Evolutionary conservation across 2,329 filamentous ascomycete genomes (phyloP), one percentile per base, ranked within the genome.

Genomic region (Thielaviopsis punctulata): DNA sequence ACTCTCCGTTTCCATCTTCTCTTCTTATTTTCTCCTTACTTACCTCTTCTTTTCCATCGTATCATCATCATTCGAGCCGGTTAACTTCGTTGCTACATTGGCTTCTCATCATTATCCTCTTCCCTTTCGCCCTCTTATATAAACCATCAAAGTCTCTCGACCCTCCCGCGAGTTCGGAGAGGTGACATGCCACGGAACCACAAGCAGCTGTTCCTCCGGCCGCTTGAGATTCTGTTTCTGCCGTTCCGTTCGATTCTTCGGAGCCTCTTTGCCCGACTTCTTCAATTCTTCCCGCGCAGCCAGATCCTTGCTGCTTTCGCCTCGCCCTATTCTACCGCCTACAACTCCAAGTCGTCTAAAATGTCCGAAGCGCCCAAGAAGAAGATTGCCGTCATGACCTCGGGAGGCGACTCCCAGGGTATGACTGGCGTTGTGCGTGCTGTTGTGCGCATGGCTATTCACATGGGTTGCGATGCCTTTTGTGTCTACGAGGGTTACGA

Each of bases 401-500:
- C 86, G 59, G 89, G 89, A 63, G 89, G 89, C 62, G 89, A 95
- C 73, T 86, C 87, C 58, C 89, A 87, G 2, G 89, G 89, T 64
- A 95, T 95, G 89, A 94, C 92, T 67, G 87, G 81, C 56, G 86
- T 86, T 33, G 87, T 95, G 36, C 79, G 89, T 56, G 87, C 89
- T 48, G 85, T 95, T 24, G 86, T 98, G 54, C 84, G 92, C 59
- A 95, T 88, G 77, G 79, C 88, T 49, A 86, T 96, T 59, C 80
- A 92, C 66, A 78, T 85, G 66, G 82, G 77, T 56, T 90, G 85
- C 63, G 84, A 89, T 60, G 76, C 84, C 56, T 92, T 78, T 61
- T 86, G 82, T 60, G 72, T 92, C 64, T 92, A 90, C 67, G 92
- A 96, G 67, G 92, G 92, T 56, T 98, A 98, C 69, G 88, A 96